Percentiles rank a stretch among this genome's conserved stretches.
These are phyloP conservation scores for Lachnellula subtilissima DNA, from an alignment of 2,329 filamentous ascomycete genomes.

Conservation along the genomic window DNA sequence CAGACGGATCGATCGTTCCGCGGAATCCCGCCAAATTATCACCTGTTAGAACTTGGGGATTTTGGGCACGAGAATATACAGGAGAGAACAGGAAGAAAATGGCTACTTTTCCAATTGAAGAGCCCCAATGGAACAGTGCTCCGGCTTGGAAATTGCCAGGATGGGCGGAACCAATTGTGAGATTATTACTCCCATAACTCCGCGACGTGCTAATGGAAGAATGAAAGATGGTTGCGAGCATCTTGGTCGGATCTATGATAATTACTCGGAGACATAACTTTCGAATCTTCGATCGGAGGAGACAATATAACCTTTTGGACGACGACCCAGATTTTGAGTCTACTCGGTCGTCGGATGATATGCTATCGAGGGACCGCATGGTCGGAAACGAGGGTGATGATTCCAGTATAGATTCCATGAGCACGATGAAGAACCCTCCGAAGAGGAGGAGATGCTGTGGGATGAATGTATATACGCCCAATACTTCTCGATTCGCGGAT, in stretches of 20 bases:
- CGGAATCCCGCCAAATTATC: no score
- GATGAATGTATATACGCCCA: slow-evolving; percentile 47
- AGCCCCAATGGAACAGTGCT: slow-evolving; percentile 31
- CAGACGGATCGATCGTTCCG: no score
- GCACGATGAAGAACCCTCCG: slow-evolving; percentile 34
- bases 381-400: slow-evolving; percentile 15
- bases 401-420: slow-evolving; percentile 18
- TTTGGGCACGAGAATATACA: not conserved
- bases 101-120: slow-evolving; percentile 22
- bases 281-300: slow-evolving; percentile 20
- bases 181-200: not conserved
- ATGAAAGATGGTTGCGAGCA: slow-evolving; percentile 31
- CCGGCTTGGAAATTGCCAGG: slow-evolving; percentile 31
- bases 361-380: slow-evolving; percentile 26
- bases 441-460: slow-evolving; percentile 50
- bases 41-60: not conserved
- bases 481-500: slow-evolving; percentile 56
- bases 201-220: slow-evolving; percentile 10
- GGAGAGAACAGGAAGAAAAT: not conserved
- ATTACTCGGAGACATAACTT: slow-evolving; percentile 26
- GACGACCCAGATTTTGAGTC: slow-evolving; percentile 22
- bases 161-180: slow-evolving; percentile 32
- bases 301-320: slow-evolving; percentile 19
- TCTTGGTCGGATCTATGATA: slow-evolving; percentile 30
- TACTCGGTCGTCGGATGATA: slow-evolving; percentile 29